Evolutionary conservation across 2,329 filamentous ascomycete species (phyloP).

Genomic region (Mollisia scopiformis): DNA sequence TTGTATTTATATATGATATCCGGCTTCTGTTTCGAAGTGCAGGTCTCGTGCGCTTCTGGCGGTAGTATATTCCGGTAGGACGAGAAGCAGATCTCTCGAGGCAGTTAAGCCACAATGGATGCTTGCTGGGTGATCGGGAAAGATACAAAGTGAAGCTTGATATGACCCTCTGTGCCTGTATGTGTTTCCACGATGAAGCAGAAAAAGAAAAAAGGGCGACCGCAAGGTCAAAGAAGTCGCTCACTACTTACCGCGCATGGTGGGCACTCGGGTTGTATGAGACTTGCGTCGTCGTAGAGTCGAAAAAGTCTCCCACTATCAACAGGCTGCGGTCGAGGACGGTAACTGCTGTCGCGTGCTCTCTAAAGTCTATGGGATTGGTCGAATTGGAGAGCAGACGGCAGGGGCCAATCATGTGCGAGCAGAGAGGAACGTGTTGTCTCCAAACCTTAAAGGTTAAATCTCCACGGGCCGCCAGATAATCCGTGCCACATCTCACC

Average conservation of each 20-base stretch:
- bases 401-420: background rate
- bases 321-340: background rate
- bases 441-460: background rate
- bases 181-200: background rate
- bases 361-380: background rate
- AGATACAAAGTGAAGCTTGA: background rate
- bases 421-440: background rate
- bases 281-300: background rate
- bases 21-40: background rate
- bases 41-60: constrained; percentile 18
- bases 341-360: constrained; percentile 20
- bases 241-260: constrained; percentile 4
- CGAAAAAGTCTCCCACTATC: background rate
- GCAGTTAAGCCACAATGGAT: constrained; percentile 5
- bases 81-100: constrained; percentile 13
- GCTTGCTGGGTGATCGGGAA: background rate
- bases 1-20: constrained; percentile 38
- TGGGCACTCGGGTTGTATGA: background rate
- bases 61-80: constrained; percentile 10
- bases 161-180: background rate
- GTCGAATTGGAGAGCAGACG: background rate
- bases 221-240: background rate
- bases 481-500: background rate
- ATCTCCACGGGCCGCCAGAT: background rate
- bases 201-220: background rate